These are phyloP conservation scores for Lachnellula hyalina DNA, from an alignment of 2,329 filamentous ascomycete genomes.

Conservation along the genomic window DNA sequence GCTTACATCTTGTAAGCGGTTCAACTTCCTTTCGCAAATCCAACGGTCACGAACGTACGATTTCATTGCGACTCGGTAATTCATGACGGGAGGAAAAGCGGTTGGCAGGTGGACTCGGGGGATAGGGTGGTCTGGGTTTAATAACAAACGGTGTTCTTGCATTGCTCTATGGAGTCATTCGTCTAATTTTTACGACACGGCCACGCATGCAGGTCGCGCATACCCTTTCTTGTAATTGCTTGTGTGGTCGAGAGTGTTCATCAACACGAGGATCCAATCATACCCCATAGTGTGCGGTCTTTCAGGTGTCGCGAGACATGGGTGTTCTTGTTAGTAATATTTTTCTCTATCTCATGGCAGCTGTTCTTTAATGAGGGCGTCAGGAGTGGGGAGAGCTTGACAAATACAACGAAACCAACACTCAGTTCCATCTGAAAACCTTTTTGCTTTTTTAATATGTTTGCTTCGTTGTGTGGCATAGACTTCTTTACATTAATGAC, in stretches of 20 bases:
- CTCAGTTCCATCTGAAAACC: constrained; percentile 13
- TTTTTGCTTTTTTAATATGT: neutral
- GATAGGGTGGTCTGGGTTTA: constrained; percentile 25
- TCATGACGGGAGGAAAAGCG: constrained; percentile 37
- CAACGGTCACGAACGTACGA: constrained; percentile 38
- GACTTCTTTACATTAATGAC: constrained; percentile 13
- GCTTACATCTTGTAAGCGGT: constrained; percentile 37
- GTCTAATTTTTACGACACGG: constrained; percentile 23
- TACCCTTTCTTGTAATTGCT: constrained; percentile 41
- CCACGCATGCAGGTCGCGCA: constrained; percentile 33
- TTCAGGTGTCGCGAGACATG: constrained; percentile 25
- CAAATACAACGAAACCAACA: constrained; percentile 14
- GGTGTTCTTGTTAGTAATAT: constrained; percentile 1
- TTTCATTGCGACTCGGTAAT: constrained; percentile 34
- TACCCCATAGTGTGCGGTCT: constrained; percentile 35
- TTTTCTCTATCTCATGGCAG: neutral
- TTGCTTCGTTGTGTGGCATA: constrained; percentile 3
- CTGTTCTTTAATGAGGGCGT: constrained; percentile 1
- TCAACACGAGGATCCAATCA: constrained; percentile 32
- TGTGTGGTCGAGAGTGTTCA: constrained; percentile 34
- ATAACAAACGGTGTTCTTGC: constrained; percentile 33
- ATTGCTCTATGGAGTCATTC: constrained; percentile 35
- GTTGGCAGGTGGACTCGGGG: constrained; percentile 28
- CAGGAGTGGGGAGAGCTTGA: constrained; percentile 6
- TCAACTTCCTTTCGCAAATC: constrained; percentile 42